Conservation (phyloP, 768 basidiomycete species). For the Xerocomellus chrysenteron region DNA sequence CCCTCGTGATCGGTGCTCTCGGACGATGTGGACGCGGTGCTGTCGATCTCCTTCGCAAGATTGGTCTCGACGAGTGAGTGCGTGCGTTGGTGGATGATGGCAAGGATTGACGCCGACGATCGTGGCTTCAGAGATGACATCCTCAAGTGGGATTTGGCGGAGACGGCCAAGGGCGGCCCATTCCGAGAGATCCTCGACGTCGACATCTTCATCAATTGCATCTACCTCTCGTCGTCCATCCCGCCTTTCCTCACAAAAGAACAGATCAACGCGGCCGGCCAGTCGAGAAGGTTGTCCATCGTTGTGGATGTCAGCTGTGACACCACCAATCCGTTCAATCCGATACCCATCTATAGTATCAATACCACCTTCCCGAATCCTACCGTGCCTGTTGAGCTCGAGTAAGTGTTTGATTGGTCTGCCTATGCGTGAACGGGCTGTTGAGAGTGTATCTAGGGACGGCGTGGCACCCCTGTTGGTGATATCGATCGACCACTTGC, state of each 20-base stretch:
- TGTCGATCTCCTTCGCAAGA: conserved; percentile 92
- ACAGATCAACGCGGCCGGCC: conserved; percentile 71
- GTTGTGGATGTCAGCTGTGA: conserved; percentile 99
- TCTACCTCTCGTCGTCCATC: conserved; percentile 86
- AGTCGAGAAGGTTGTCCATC: conserved; percentile 64
- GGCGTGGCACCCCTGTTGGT: conserved; percentile 74
- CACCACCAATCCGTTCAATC: conserved; percentile 98
- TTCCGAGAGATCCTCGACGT: conserved; percentile 94
- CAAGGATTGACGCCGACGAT: neutral
- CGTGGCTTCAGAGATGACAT: conserved; percentile 72
- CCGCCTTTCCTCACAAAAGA: conserved; percentile 79
- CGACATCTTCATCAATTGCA: conserved; percentile 99
- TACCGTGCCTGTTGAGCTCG: conserved; percentile 82
- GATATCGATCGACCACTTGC: conserved; percentile 95
- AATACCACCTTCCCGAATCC: conserved; percentile 95
- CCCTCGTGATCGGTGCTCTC: conserved; percentile 93
- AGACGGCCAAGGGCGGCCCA: conserved; percentile 96
- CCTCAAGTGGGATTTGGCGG: conserved; percentile 95
- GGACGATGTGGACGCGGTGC: conserved; percentile 95
- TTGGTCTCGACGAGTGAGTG: conserved; percentile 89
- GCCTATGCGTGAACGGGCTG: neutral
- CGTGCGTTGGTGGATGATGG: conserved; percentile 29
- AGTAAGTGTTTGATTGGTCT: conserved; percentile 46
- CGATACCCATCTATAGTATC: conserved; percentile 90
- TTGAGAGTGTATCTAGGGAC: conserved; percentile 38